Conservation (phyloP, 2,329 filamentous ascomycete species). For the Colletotrichum sp. region DNA sequence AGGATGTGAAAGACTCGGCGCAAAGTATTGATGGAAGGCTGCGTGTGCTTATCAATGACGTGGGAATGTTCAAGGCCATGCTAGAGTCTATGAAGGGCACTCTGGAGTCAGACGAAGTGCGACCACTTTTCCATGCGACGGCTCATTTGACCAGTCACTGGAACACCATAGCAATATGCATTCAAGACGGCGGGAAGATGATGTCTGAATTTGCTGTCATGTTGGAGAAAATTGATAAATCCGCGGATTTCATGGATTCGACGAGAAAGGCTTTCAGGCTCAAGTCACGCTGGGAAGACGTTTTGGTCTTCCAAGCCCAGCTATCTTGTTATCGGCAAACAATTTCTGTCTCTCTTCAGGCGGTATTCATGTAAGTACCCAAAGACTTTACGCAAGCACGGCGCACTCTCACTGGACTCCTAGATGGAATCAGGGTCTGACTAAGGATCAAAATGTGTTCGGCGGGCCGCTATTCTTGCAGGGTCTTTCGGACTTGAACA, state of each 20-base stretch:
- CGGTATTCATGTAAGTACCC: background rate
- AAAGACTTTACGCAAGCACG: no score
- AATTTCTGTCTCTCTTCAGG: background rate
- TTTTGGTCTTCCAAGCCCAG: background rate
- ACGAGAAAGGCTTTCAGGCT: background rate
- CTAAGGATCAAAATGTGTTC: background rate
- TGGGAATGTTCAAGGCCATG: background rate
- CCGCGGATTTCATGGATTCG: background rate
- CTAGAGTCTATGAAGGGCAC: background rate
- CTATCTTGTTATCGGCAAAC: background rate
- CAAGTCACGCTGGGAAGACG: background rate
- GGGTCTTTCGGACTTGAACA: background rate
- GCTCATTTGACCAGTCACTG: background rate
- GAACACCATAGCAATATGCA: background rate
- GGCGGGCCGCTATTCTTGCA: background rate
- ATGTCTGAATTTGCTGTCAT: background rate
- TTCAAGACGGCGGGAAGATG: background rate
- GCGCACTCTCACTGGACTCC: no score
- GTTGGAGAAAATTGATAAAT: background rate
- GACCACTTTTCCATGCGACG: background rate
- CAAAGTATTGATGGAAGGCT: no score
- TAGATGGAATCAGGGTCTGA: background rate
- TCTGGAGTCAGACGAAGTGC: background rate
- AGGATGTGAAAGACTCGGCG: no score
- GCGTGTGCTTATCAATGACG: no score